Evolutionary conservation across 2,329 filamentous ascomycete species (phyloP), one percentile per base, ranked within the genome.

Genomic region (Dothistroma septosporum): DNA sequence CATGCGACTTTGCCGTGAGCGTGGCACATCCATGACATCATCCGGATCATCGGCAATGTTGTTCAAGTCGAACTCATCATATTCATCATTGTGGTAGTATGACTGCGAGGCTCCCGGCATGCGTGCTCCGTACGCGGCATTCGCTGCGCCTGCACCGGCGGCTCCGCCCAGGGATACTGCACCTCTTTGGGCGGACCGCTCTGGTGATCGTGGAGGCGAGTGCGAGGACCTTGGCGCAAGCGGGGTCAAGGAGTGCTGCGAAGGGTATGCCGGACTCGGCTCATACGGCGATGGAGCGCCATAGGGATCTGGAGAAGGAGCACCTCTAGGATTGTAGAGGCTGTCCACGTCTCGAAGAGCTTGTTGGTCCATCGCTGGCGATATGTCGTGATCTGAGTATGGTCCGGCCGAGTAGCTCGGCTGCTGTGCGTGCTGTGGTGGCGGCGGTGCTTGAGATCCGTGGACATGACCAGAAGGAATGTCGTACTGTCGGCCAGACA

Each of bases 21-120:
- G 57, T 74, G 61, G 77, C 67, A 83, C 87, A 4, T 83, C 81
- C 55, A 94, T 82, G 1, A 89, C 91, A 72, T 96, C 92, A 70
- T 96, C 92, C 31, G 90, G 91, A 71, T 97, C 92, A 73, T 96
- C 92, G 22, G 84, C 84, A 65, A 96, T 92, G 14, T 87, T 86
- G 69, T 89, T 85, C 2, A 92, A 91, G 72, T 96, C 87, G 61
- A 94, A 68, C 12, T 66, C 58, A 31, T 70, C 65, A 56, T 71
- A 72, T 3, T 63, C 66, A 46, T 72, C 70, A 21, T 62, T 64
- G 12, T 67, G 66, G 50, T 66, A 70, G 53, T 67, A 60, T n/a
- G 64, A 64, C 28, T 54, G 52, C 14, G 60, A 60, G 11, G 50
- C 24, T 9, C 31, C 50, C 22, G 64, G 61, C 55, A 67, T 61